Percentiles rank a stretch among this genome's conserved stretches.
phyloP scores from a whole-genome alignment of 2,329 filamentous ascomycete species.

The Stagonosporopsis chrysanthemi region DNA sequence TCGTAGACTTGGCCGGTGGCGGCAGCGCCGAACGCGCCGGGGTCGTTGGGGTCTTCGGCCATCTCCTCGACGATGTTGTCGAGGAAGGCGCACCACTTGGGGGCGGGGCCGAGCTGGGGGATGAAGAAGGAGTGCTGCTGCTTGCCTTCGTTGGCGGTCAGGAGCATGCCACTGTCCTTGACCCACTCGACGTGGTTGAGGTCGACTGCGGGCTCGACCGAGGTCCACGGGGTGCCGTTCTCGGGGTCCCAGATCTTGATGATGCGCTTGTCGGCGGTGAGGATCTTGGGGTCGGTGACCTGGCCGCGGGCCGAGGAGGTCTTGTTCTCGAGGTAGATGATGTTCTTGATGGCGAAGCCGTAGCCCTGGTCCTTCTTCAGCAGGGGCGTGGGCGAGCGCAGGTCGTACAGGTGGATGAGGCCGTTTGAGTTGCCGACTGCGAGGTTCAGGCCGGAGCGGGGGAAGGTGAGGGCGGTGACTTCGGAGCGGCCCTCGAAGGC shows the following conservation, averaged over 20 bases:
- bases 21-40: constrained; percentile 62
- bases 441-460: constrained; percentile 80
- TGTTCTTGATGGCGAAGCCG: constrained; percentile 87
- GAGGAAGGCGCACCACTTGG: constrained; percentile 94
- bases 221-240: constrained; percentile 89
- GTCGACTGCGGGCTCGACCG: constrained; percentile 92
- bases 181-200: constrained; percentile 95
- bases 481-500: constrained; percentile 59
- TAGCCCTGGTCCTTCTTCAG: constrained; percentile 96
- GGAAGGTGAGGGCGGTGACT: constrained; percentile 88
- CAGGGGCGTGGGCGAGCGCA: constrained; percentile 84
- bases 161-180: constrained; percentile 89
- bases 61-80: constrained; percentile 99
- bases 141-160: constrained; percentile 95
- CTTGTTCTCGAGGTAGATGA: constrained; percentile 73
- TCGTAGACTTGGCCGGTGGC: constrained; percentile 85
- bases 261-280: constrained; percentile 92
- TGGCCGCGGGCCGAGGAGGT: constrained; percentile 69
- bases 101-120: constrained; percentile 89
- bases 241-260: constrained; percentile 95
- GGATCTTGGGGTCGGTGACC: constrained; percentile 72
- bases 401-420: constrained; percentile 87
- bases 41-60: constrained; percentile 79
- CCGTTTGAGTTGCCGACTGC: constrained; percentile 89
- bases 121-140: constrained; percentile 97